Conservation (phyloP, 2,329 filamentous ascomycete species). For the Onygenales sp. region DNA sequence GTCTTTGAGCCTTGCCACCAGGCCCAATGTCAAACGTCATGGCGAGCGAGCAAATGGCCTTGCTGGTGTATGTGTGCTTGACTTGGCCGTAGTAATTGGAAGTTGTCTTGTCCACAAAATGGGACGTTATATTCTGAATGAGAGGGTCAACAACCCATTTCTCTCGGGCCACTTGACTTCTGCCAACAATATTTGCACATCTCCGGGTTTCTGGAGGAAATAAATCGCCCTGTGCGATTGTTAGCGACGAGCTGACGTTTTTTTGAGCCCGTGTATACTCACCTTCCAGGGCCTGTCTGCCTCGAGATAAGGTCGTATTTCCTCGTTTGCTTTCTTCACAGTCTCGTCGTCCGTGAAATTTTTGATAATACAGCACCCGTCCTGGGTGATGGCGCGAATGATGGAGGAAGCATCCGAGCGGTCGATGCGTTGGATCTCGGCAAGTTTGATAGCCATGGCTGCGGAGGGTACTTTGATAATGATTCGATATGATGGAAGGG, state of each 20-base stretch:
- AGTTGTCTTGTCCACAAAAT: not conserved
- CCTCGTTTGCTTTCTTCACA: not conserved
- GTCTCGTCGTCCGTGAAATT: not conserved
- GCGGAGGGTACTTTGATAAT: not conserved
- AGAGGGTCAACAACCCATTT: not conserved
- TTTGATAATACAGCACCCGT: not conserved
- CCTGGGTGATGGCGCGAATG: not conserved
- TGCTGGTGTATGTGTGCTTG: not conserved
- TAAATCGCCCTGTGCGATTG: not conserved
- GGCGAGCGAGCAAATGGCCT: not conserved
- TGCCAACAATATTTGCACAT: not conserved
- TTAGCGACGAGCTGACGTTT: not conserved
- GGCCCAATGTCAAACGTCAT: conserved; percentile 21
- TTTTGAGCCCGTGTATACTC: not conserved
- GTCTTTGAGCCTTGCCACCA: conserved; percentile 29
- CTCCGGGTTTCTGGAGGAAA: not conserved
- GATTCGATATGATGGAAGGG: not conserved
- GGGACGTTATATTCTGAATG: not conserved
- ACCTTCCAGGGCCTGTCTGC: not conserved
- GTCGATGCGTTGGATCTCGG: not conserved
- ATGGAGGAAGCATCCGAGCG: not conserved
- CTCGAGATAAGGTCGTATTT: not conserved
- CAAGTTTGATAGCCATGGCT: not conserved
- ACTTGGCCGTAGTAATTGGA: not conserved
- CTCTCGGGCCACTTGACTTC: not conserved